Conservation (phyloP, 768 basidiomycete species). For the Pulveroboletus sp. region DNA sequence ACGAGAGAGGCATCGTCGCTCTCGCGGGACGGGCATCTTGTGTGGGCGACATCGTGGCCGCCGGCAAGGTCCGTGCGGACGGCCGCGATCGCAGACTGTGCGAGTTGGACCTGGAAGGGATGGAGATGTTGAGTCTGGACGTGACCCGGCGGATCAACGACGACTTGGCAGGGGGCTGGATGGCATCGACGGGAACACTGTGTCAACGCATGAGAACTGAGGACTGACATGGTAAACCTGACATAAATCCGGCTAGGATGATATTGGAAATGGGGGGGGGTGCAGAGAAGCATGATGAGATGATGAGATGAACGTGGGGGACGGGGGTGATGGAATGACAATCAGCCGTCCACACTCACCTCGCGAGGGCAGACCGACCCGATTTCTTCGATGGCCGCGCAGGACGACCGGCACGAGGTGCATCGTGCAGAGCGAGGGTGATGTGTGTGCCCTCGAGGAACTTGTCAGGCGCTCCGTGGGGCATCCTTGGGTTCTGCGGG, state of each 20-base stretch:
- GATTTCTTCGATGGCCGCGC: constrained; percentile 2
- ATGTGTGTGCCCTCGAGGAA: neutral
- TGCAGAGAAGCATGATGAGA: neutral
- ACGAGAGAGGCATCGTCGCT: neutral
- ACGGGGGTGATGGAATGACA: neutral
- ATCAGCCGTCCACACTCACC: constrained; percentile 7
- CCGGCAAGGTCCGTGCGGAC: constrained; percentile 9
- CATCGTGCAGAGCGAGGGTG: neutral
- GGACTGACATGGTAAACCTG: neutral
- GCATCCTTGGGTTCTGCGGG: neutral
- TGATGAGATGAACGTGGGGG: constrained; percentile 3
- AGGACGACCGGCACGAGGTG: neutral
- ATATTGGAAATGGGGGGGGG: neutral
- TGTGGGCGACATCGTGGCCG: neutral
- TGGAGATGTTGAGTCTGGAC: constrained; percentile 23
- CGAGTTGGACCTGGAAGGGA: constrained; percentile 12
- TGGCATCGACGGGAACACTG: neutral
- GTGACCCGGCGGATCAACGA: constrained; percentile 29
- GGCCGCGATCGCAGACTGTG: constrained; percentile 8
- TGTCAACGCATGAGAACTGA: constrained; percentile 1
- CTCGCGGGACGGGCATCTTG: constrained; percentile 6
- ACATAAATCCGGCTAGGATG: neutral
- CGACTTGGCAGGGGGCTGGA: constrained; percentile 5
- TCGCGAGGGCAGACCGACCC: constrained; percentile 4
- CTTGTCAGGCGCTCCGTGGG: neutral